Percentiles rank a stretch among this genome's conserved stretches.
Evolutionary conservation across 441 rosid genomes (phyloP).

Genomic region (Theobroma grandiflorum): DNA sequence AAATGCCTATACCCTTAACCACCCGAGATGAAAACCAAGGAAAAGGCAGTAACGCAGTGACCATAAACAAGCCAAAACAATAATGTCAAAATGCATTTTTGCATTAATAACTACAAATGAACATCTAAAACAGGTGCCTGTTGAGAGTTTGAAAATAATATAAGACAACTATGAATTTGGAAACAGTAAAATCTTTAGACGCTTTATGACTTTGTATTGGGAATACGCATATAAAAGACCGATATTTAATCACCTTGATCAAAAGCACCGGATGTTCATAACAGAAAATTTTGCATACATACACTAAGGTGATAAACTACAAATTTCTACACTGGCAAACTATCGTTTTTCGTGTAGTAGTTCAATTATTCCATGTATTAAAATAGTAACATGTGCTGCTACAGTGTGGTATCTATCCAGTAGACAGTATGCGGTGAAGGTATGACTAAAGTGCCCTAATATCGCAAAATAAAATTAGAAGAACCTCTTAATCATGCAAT

Average conservation of each 20-base stretch:
- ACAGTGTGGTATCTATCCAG: not conserved
- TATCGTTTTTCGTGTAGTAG: not conserved
- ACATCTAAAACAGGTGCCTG: not conserved
- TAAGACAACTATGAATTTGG: not conserved
- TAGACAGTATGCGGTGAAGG: not conserved
- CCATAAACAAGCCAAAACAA: not conserved
- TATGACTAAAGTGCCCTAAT: no score
- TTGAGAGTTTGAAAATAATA: not conserved
- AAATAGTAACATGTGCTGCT: not conserved
- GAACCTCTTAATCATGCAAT: constrained; percentile 30
- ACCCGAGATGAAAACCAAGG: not conserved
- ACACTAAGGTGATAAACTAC: not conserved
- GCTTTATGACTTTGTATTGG: not conserved
- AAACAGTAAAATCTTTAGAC: not conserved
- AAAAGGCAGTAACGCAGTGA: not conserved
- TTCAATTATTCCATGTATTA: not conserved
- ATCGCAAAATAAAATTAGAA: constrained; percentile 11
- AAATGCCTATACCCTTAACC: no score
- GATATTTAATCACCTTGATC: not conserved
- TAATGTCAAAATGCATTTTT: not conserved
- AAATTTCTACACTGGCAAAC: not conserved
- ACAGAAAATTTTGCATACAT: not conserved
- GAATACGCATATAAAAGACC: not conserved
- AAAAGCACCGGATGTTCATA: not conserved
- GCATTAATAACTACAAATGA: not conserved